Evolutionary conservation across 306 rosid species (phyloP).

Genomic region (Begonia loranthoides): DNA sequence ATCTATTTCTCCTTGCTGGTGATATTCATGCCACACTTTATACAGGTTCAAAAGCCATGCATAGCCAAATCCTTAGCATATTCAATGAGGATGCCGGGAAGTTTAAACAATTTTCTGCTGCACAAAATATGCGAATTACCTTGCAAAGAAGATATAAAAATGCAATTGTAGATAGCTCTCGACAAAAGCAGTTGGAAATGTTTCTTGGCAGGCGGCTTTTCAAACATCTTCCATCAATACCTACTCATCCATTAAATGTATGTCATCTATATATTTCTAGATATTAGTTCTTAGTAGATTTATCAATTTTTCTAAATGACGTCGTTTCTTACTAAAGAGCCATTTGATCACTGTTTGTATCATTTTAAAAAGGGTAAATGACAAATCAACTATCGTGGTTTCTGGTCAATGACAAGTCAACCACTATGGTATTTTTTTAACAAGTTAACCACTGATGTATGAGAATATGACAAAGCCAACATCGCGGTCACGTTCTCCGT

Average conservation of each 20-base stretch:
- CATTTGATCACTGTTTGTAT: too few species aligned
- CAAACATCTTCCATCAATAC: slow-evolving; percentile 97
- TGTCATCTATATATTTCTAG: slow-evolving; percentile 21
- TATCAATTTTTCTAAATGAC: too few species aligned
- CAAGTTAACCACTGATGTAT: too few species aligned
- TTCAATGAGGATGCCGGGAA: slow-evolving; percentile 90
- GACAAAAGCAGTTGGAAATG: slow-evolving; percentile 93
- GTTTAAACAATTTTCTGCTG: slow-evolving; percentile 89
- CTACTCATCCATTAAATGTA: slow-evolving; percentile 82
- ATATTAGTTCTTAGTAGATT: neutral
- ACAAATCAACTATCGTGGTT: too few species aligned
- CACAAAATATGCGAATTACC: slow-evolving; percentile 93
- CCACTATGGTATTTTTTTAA: too few species aligned
- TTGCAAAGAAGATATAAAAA: slow-evolving; percentile 92
- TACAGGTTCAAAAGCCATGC: slow-evolving; percentile 99
- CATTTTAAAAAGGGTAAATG: too few species aligned
- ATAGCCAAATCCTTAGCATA: slow-evolving; percentile 96
- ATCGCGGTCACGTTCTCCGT: too few species aligned
- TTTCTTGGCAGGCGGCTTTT: slow-evolving; percentile 93
- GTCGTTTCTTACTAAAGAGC: too few species aligned
- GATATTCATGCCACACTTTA: slow-evolving; percentile 98
- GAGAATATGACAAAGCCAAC: too few species aligned
- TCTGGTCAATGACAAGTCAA: too few species aligned
- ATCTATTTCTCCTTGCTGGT: slow-evolving; percentile 91
- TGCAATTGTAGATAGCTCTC: slow-evolving; percentile 92